Base-by-base conservation (phyloP, 1,139 yeast genomes). In the Zygoascus meyerae region DNA sequence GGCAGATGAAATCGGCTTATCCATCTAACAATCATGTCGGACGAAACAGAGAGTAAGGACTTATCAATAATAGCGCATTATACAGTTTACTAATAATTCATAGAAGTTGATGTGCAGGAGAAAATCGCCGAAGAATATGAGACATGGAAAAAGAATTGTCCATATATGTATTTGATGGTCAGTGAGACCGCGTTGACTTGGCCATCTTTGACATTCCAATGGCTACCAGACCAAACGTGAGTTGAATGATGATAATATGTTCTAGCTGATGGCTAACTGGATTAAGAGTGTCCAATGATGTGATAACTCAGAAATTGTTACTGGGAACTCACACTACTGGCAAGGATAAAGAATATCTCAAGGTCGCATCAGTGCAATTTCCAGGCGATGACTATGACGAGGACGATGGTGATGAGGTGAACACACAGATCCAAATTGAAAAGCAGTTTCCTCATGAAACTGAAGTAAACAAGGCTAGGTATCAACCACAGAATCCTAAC, bases 91-190 rank as follows among this genome's bases (percentile, higher is more conserved):
- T 35, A 35, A 35, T 29, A 35, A 35, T 34, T n/a, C 10, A 14
- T 7, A 35, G 39, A 21, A 9, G 16, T 11, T 9, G 39, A 35
- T 9, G 21, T 9, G n/a, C 39, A 35, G 29, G 39, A 35, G 2
- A 35, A 44, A 11, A 45, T 52, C 32, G 52, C 51, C 31, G 55
- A 57, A 39, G 95, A 89, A 66, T 86, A 81, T 71, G 86, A 87
- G 63, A 83, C 87, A 48, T 89, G 97, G 97, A 87, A 87, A 64
- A 86, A 87, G 60, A 80, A 94, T 3, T 86, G 86, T 11, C 96
- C 95, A n/a, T 72, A 86, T 55, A 71, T 89, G 52, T 89, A 89
- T 67, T 83, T 84, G 63, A 71, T 85, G 56, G 77, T 85, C 55
- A 78, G 84, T 54, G 78, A 92, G 41, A 73, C 77, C 54, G 79